Conservation (phyloP, 2,329 filamentous ascomycete species). For the Fusarium tuaranense region DNA sequence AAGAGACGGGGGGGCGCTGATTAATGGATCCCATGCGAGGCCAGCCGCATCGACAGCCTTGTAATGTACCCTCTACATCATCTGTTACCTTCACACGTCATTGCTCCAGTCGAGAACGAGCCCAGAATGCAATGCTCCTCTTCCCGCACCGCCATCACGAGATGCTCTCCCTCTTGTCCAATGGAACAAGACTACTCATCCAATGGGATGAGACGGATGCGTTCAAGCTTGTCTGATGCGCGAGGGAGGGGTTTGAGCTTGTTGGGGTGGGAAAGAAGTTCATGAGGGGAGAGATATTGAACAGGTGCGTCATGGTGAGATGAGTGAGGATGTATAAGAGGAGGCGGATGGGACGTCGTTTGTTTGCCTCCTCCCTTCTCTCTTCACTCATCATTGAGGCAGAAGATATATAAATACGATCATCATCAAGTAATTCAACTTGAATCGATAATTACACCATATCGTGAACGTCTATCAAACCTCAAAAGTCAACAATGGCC, state of each 20-base stretch:
- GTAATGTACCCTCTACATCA: not conserved
- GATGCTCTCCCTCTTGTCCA: conserved; percentile 5
- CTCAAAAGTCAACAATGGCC: conserved; percentile 44
- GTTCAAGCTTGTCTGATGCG: conserved; percentile 2
- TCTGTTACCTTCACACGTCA: conserved; percentile 19
- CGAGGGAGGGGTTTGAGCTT: not conserved
- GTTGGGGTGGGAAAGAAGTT: conserved; percentile 2
- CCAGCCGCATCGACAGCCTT: conserved; percentile 1
- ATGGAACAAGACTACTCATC: conserved; percentile 15
- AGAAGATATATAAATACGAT: not conserved
- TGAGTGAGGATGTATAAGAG: not conserved
- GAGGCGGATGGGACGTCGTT: not conserved
- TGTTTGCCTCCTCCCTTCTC: not conserved
- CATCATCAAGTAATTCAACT: not conserved
- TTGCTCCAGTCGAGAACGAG: not conserved
- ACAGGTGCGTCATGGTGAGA: conserved; percentile 5
- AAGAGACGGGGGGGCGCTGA: not conserved
- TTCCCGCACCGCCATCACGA: conserved; percentile 6
- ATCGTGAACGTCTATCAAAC: not conserved
- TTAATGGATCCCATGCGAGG: not conserved
- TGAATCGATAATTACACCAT: not conserved
- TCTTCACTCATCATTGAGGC: not conserved
- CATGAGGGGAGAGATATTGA: not conserved
- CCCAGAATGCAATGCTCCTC: conserved; percentile 3
- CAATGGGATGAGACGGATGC: conserved; percentile 6